Evolutionary conservation across 2,329 filamentous ascomycete genomes (phyloP), one percentile per base, ranked within the genome.

Genomic region (Pyrenochaeta sp.): DNA sequence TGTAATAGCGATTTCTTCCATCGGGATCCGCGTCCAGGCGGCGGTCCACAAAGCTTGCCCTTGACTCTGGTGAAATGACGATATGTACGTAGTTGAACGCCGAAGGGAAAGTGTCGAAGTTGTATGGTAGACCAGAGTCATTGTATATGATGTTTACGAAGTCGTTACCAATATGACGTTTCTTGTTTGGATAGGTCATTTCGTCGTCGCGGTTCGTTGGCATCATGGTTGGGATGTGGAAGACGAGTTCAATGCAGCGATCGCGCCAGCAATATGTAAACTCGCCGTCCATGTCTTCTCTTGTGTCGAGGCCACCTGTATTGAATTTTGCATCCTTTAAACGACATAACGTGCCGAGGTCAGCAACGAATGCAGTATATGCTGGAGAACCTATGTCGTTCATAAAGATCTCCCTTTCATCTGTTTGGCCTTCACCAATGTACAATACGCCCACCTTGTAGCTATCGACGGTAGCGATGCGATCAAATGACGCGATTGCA

Each of bases 91-190:
- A 97, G 74, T 97, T 98, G 83, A 99, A 97, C 56, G 94, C 91
- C 0, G 93, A 96, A 0, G 92, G 92, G 68, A 99, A 96, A 0
- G 92, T 97, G 74, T 97, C 88, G 74, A 97, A 96, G 52, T 86
- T 85, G 80, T 97, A 98, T 0, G 91, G 90, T 47, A 89, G 78
- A n/a, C 95, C 94, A 2, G 93, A 97, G 71, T 96, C 92, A 76
- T 99, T 99, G 84, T 96, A 99, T 56, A 99, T 90, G 67, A 99
- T 96, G 74, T 97, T 98, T 73, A 99, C 95, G 76, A 92, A 96
- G 77, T 98, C 95, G 73, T 99, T 99, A 56, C 95, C 95, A 59
- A 98, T 95, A 72, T 98, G 96, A 2, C 89, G 86, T 79, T 99
- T 99, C 82, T 99, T 99, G 75, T 88, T 85, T 61, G 90, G 88